These are phyloP conservation scores for Kodamaea kaohsiungensis DNA, from an alignment of 805 yeast species.

Conservation along the genomic window DNA sequence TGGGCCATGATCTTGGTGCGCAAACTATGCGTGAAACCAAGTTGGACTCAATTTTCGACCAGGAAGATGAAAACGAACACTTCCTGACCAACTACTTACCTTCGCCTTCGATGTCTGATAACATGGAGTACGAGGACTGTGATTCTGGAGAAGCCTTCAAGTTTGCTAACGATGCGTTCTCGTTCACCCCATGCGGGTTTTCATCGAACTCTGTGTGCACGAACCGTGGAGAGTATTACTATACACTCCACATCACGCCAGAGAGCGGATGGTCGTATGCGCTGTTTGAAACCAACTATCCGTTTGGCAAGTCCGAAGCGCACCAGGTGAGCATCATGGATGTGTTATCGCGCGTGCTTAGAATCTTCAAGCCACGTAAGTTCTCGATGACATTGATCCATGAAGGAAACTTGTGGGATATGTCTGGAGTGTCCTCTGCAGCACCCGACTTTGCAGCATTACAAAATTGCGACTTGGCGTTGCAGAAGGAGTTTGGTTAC, in stretches of 20 bases:
- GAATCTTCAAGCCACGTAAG: constrained; percentile 70
- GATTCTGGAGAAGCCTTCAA: neutral
- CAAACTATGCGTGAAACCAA: constrained; percentile 64
- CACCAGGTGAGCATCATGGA: constrained; percentile 45
- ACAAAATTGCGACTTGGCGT: constrained; percentile 23
- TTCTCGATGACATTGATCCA: constrained; percentile 55
- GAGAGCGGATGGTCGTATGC: constrained; percentile 95
- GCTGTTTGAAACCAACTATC: constrained; percentile 87
- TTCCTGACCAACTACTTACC: constrained; percentile 25
- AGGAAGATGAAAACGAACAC: constrained; percentile 5
- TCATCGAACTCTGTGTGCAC: constrained; percentile 81
- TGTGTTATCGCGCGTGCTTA: constrained; percentile 61
- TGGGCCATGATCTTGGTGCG: constrained; percentile 79
- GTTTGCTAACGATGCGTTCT: constrained; percentile 79
- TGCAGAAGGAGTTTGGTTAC: constrained; percentile 46
- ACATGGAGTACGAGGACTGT: constrained; percentile 21
- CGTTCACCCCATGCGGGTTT: constrained; percentile 93
- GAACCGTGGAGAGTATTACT: constrained; percentile 49
- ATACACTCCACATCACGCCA: constrained; percentile 92
- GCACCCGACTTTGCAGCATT: constrained; percentile 11
- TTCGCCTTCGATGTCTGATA: constrained; percentile 35
- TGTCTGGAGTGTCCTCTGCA: neutral
- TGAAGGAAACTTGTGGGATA: constrained; percentile 10
- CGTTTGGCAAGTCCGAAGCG: constrained; percentile 37
- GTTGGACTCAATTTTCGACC: constrained; percentile 57